Conservation (phyloP, 2,329 filamentous ascomycete species). For the Coleophoma eucalyptorum region DNA sequence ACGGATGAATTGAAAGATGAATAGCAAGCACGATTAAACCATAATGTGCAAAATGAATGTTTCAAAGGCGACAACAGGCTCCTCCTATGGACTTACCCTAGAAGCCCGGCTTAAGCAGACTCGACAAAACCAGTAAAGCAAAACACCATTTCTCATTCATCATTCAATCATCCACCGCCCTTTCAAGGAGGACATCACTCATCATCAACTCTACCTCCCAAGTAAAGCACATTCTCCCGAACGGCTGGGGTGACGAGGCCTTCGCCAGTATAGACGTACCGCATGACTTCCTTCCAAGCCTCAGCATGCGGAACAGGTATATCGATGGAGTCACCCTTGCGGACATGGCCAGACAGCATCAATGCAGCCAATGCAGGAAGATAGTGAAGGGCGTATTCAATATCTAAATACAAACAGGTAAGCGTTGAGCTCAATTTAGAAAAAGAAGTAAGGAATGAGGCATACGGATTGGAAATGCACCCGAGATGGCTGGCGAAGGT, state of each 20-base stretch:
- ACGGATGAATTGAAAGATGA: too few species aligned
- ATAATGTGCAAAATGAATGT: too few species aligned
- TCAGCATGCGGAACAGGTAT: constrained; percentile 54
- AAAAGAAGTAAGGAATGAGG: constrained; percentile 10
- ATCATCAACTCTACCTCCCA: constrained; percentile 42
- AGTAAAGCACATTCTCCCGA: constrained; percentile 48
- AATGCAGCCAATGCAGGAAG: constrained; percentile 52
- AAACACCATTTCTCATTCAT: too few species aligned
- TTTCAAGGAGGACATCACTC: background rate
- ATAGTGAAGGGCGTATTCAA: constrained; percentile 41
- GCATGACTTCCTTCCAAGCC: constrained; percentile 51
- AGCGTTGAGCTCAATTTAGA: constrained; percentile 8
- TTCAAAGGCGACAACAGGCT: too few species aligned
- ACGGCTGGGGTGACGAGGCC: constrained; percentile 41
- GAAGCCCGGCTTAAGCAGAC: too few species aligned
- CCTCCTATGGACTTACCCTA: too few species aligned
- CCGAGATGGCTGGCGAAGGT: constrained; percentile 4
- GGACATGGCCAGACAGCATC: constrained; percentile 49
- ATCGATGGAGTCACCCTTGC: constrained; percentile 49
- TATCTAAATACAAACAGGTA: constrained; percentile 32
- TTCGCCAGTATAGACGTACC: constrained; percentile 50
- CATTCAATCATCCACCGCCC: background rate
- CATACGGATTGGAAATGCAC: constrained; percentile 43
- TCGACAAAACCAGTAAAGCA: too few species aligned
- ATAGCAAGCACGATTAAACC: too few species aligned